These are phyloP conservation scores for Filobasidium wieringae DNA, from an alignment of 768 basidiomycete species.

Conservation along the genomic window DNA sequence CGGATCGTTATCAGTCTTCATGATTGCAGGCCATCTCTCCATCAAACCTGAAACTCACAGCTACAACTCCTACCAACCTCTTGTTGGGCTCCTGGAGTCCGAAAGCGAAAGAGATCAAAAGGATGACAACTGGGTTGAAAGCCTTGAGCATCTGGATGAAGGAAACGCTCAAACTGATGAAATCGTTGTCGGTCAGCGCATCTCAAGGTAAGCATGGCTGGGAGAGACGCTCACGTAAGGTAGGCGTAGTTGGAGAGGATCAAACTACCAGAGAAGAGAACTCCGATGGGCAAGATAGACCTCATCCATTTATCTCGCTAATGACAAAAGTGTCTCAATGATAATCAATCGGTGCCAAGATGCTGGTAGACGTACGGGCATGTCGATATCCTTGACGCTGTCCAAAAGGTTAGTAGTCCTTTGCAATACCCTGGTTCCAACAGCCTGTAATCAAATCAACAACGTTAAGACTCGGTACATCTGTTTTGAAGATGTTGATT, in stretches of 20 bases:
- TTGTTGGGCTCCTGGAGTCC: conserved; percentile 76
- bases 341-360: neutral
- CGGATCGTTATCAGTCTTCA: neutral
- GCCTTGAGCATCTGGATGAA: conserved; percentile 97
- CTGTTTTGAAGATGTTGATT: neutral
- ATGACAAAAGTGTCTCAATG: neutral
- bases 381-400: conserved; percentile 43
- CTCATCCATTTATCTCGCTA: conserved; percentile 49
- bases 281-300: conserved; percentile 85
- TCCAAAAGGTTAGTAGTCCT: conserved; percentile 37
- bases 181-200: neutral
- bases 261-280: conserved; percentile 85
- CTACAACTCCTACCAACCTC: conserved; percentile 67
- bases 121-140: conserved; percentile 39
- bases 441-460: conserved; percentile 22
- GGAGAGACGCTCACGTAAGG: conserved; percentile 45
- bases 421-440: conserved; percentile 32
- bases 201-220: neutral
- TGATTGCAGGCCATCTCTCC: neutral
- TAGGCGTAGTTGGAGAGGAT: conserved; percentile 90
- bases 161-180: conserved; percentile 55
- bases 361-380: conserved; percentile 44
- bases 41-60: conserved; percentile 33
- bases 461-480: too few species aligned
- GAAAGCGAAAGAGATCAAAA: conserved; percentile 85